phyloP scores from a whole-genome alignment of 1,284 basidiomycete genomes.

The Tetrapyrgos nigripes region DNA sequence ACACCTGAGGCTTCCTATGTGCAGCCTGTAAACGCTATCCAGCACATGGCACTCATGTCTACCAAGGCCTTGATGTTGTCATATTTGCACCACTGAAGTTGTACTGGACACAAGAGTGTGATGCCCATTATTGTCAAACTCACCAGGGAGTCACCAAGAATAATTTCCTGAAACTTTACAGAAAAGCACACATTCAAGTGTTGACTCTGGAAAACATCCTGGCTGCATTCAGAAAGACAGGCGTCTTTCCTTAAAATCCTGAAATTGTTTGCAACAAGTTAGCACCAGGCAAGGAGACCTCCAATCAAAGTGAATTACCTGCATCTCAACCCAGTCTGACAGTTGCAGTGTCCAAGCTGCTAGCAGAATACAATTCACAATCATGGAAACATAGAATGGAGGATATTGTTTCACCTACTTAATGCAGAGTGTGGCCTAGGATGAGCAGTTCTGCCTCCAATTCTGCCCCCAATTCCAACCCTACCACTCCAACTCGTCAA shows the following conservation, averaged over 20 bases:
- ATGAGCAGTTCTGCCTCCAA: no score
- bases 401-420: background rate
- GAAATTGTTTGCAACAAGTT: conserved; percentile 26
- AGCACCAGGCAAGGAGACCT: conserved; percentile 33
- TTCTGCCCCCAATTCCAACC: background rate
- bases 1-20: conserved; percentile 41
- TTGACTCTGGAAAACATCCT: conserved; percentile 38
- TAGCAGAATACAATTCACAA: background rate
- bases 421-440: no score
- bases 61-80: conserved; percentile 50
- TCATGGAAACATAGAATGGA: background rate
- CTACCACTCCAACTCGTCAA: background rate
- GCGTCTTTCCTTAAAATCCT: conserved; percentile 41
- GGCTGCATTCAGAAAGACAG: conserved; percentile 44
- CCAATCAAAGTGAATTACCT: background rate
- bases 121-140: background rate
- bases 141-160: conserved; percentile 29
- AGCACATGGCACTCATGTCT: conserved; percentile 48
- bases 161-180: conserved; percentile 44
- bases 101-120: background rate
- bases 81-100: conserved; percentile 36
- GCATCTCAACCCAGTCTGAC: conserved; percentile 1
- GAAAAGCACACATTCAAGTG: conserved; percentile 31
- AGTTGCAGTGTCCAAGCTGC: background rate
- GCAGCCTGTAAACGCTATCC: conserved; percentile 44